Percentiles rank a stretch among this genome's conserved stretches.
Evolutionary conservation across 176 grass and related monocot genomes (phyloP).

Genomic region (Eragrostis curvula): DNA sequence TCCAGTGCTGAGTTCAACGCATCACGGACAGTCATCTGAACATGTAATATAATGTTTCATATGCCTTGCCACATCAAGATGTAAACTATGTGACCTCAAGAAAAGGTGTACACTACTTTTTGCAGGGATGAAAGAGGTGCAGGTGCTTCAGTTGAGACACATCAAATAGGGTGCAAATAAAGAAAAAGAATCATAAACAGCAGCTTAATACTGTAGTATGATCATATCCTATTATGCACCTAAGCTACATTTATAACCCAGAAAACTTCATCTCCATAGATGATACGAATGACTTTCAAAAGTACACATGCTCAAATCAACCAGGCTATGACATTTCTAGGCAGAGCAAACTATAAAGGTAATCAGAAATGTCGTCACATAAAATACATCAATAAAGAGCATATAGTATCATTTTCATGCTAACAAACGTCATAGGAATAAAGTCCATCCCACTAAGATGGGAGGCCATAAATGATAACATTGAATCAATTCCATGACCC

Average conservation of each 20-base stretch:
- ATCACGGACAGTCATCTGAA: conserved; percentile 90
- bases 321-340: not conserved
- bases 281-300: not conserved
- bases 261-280: not conserved
- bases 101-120: not conserved
- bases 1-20: conserved; percentile 93
- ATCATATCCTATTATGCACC: not conserved
- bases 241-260: not conserved
- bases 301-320: not conserved
- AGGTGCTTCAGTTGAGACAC: not conserved
- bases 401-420: not conserved
- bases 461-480: conserved; percentile 16
- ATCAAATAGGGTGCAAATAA: not conserved
- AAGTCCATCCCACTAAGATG: not conserved
- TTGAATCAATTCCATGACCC: conserved; percentile 1
- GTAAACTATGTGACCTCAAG: not conserved
- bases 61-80: conserved; percentile 26
- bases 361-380: not conserved
- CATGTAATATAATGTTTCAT: conserved; percentile 35
- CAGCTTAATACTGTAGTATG: not conserved
- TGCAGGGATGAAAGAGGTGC: not conserved
- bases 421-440: not conserved
- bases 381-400: not conserved
- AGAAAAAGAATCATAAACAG: not conserved
- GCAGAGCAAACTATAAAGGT: not conserved